Evolutionary conservation across 1,139 yeast genomes (phyloP).

Genomic region (Candida sanyaensis): DNA sequence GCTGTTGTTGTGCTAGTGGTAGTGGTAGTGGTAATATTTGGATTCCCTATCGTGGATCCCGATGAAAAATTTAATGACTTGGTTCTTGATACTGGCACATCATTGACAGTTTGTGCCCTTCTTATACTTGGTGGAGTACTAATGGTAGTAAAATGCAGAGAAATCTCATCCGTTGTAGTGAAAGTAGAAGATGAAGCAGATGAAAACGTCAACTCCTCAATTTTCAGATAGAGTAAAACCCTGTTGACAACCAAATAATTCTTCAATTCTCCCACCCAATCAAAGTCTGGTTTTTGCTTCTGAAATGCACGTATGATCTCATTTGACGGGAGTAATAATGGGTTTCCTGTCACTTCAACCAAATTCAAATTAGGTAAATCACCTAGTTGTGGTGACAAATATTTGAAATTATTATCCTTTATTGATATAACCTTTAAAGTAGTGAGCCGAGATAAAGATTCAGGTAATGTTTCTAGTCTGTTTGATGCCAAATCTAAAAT

Average conservation of each 20-base stretch:
- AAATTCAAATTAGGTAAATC: constrained; percentile 56
- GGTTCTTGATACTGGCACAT: constrained; percentile 3
- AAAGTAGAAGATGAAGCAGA: not conserved
- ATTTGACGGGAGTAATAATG: constrained; percentile 54
- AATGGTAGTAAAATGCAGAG: constrained; percentile 9
- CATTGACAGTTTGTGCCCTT: constrained; percentile 50
- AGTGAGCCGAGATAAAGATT: constrained; percentile 38
- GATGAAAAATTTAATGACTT: constrained; percentile 1
- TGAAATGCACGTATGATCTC: constrained; percentile 37
- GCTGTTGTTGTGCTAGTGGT: constrained; percentile 24
- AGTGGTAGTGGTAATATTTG: too few species aligned
- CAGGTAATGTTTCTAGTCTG: constrained; percentile 43
- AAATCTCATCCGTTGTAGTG: constrained; percentile 3
- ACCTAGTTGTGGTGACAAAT: constrained; percentile 58
- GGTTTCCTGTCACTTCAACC: constrained; percentile 72
- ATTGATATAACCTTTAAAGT: constrained; percentile 61
- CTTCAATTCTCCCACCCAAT: constrained; percentile 58
- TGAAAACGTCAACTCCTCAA: constrained; percentile 19
- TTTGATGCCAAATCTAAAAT: constrained; percentile 71
- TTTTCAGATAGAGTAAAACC: constrained; percentile 22
- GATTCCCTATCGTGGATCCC: not conserved
- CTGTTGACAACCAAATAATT: constrained; percentile 37
- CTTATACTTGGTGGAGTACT: constrained; percentile 23
- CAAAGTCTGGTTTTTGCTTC: constrained; percentile 43
- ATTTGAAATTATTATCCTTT: constrained; percentile 60